Evolutionary conservation across 2,329 filamentous ascomycete genomes (phyloP).

Genomic region (Ophiostoma fasciatum): DNA sequence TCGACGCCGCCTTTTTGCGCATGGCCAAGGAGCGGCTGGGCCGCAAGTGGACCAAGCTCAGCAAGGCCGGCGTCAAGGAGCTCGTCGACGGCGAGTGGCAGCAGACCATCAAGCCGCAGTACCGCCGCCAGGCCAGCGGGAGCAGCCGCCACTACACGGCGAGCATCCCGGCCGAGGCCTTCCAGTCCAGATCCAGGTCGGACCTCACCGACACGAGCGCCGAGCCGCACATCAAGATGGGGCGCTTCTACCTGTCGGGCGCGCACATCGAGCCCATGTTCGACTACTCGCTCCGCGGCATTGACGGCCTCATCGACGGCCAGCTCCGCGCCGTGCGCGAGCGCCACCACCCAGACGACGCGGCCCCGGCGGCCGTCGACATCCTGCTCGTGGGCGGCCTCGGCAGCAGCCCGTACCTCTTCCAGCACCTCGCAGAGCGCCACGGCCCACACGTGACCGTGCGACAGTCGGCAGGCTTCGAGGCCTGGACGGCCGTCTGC

Average conservation of each 20-base stretch:
- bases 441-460: slow-evolving; percentile 31
- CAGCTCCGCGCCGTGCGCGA: slow-evolving; percentile 5
- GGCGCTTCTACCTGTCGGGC: slow-evolving; percentile 17
- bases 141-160: slow-evolving; percentile 5
- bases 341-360: too few relatives aligned
- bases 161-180: slow-evolving; percentile 9
- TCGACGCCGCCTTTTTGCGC: slow-evolving; percentile 32
- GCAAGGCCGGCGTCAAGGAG: slow-evolving; percentile 25
- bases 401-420: slow-evolving; percentile 31
- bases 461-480: slow-evolving; percentile 21
- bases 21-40: slow-evolving; percentile 31
- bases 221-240: slow-evolving; percentile 7
- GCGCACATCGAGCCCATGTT: slow-evolving; percentile 16
- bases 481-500: slow-evolving; percentile 31
- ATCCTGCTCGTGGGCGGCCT: slow-evolving; percentile 36
- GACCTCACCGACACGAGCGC: slow-evolving; percentile 6
- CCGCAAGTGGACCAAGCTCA: slow-evolving; percentile 27
- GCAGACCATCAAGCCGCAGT: slow-evolving; percentile 18
- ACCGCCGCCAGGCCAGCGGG: slow-evolving; percentile 20
- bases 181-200: slow-evolving; percentile 3
- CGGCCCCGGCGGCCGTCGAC: slow-evolving; percentile 15
- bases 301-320: slow-evolving; percentile 27
- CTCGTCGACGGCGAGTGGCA: slow-evolving; percentile 30
- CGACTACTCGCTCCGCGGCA: slow-evolving; percentile 23
- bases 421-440: slow-evolving; percentile 20